Conservation (phyloP, 306 rosid genomes). For the Citrullus colocynthis region DNA sequence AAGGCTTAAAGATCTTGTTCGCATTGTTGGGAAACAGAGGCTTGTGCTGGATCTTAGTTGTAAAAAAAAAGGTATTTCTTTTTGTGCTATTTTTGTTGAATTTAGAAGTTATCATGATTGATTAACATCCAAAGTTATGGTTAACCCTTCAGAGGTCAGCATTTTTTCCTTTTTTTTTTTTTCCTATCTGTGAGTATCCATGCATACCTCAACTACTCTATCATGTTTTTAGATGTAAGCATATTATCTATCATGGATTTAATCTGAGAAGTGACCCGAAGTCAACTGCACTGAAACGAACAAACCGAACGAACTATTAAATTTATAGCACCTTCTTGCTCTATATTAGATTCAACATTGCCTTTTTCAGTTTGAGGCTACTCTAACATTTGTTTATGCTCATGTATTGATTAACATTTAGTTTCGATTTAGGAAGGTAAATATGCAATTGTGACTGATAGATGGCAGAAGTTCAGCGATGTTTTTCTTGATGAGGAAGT, state of each 20-base stretch:
- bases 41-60: slow-evolving; percentile 97
- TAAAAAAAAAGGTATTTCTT: slow-evolving; percentile 67
- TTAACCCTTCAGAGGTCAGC: background rate
- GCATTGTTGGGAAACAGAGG: slow-evolving; percentile 64
- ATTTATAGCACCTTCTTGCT: background rate
- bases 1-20: slow-evolving; percentile 72
- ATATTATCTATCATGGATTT: background rate
- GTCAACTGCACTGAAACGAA: background rate
- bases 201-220: too few relatives aligned
- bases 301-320: background rate
- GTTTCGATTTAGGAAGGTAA: slow-evolving; percentile 47
- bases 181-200: too few relatives aligned
- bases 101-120: background rate
- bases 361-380: slow-evolving; percentile 11
- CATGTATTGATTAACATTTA: background rate
- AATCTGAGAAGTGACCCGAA: background rate
- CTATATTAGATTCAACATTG: slow-evolving; percentile 1
- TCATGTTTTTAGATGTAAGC: background rate
- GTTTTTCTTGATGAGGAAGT: slow-evolving; percentile 46
- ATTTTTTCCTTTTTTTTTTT: too few relatives aligned
- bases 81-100: background rate
- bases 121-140: background rate
- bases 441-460: slow-evolving; percentile 85
- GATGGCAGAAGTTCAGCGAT: slow-evolving; percentile 96
- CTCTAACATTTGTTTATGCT: background rate